Percentiles rank a stretch among this genome's conserved stretches.
phyloP scores from a whole-genome alignment of 2,329 filamentous ascomycete species.

The Aureobasidium sp. region DNA sequence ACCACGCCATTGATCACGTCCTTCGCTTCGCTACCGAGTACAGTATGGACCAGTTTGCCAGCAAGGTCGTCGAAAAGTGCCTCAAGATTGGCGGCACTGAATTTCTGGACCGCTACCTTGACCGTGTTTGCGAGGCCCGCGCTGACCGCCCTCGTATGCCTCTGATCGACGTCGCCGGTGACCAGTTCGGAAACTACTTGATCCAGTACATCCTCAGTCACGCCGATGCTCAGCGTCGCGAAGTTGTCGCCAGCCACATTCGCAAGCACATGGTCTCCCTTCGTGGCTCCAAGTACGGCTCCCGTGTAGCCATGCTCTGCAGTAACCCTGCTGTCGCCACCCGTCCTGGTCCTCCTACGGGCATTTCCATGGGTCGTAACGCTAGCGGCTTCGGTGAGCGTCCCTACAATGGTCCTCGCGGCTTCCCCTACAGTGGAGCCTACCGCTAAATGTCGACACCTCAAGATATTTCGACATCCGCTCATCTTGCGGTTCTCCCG shows the following conservation, averaged over 20 bases:
- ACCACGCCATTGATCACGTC: conserved; percentile 90
- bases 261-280: conserved; percentile 99
- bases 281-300: conserved; percentile 95
- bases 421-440: conserved; percentile 9
- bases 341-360: conserved; percentile 76
- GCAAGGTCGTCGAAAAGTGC: conserved; percentile 98
- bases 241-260: conserved; percentile 88
- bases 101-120: conserved; percentile 86
- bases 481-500: conserved; percentile 1
- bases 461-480: neutral
- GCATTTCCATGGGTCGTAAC: conserved; percentile 34
- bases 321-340: conserved; percentile 88
- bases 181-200: conserved; percentile 98
- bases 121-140: conserved; percentile 87
- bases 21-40: conserved; percentile 90
- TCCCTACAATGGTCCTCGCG: conserved; percentile 2
- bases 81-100: conserved; percentile 90
- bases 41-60: conserved; percentile 98
- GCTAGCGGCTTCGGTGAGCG: conserved; percentile 14
- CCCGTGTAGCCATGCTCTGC: conserved; percentile 96
- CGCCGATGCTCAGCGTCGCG: conserved; percentile 77
- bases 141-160: conserved; percentile 90
- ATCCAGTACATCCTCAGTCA: conserved; percentile 96
- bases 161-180: conserved; percentile 90
- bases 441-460: neutral